A percentile compares a stretch with the other conserved stretches of the same genome.
phyloP scores from a whole-genome alignment of 2,329 filamentous ascomycete species.

The Diplodia scrobiculata region DNA sequence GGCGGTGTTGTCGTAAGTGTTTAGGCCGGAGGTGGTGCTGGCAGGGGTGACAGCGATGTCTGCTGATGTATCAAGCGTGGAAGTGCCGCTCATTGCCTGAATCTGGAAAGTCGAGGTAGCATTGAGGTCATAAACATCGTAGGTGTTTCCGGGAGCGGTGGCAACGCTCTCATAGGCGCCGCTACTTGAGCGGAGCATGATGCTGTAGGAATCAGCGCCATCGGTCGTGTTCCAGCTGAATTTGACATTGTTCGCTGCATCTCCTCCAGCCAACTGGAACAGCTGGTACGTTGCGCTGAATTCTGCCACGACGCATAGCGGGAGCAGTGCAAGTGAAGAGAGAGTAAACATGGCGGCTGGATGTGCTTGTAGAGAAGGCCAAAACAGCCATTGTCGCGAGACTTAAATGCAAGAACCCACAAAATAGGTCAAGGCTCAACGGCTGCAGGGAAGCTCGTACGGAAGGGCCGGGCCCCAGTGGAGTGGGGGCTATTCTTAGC shows the following conservation, averaged over 20 bases:
- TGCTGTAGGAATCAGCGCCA: conserved; percentile 30
- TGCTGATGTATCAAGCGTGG: conserved; percentile 29
- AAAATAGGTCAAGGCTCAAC: too few relatives aligned
- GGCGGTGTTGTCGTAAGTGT: conserved; percentile 33
- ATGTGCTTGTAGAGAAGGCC: background rate
- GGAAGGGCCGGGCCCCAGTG: too few relatives aligned
- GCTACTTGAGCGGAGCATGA: conserved; percentile 27
- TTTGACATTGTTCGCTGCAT: conserved; percentile 32
- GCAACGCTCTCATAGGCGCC: conserved; percentile 29
- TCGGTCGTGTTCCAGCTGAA: conserved; percentile 30
- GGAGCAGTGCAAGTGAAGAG: background rate
- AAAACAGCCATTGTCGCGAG: background rate
- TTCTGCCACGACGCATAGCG: conserved; percentile 26
- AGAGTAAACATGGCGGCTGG: background rate
- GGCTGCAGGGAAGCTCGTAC: too few relatives aligned
- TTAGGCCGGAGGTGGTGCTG: conserved; percentile 28
- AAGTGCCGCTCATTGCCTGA: conserved; percentile 19
- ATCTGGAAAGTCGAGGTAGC: conserved; percentile 27
- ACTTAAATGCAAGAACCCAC: conserved; percentile 1
- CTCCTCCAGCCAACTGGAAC: conserved; percentile 31
- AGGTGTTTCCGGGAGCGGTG: conserved; percentile 29
- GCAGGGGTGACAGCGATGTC: conserved; percentile 25
- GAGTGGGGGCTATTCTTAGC: too few relatives aligned
- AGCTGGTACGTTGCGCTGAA: conserved; percentile 32
- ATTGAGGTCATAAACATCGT: conserved; percentile 30